These are phyloP conservation scores for Apophysomyces elegans DNA, from an alignment of 371 early-diverging fungal species.

Conservation along the genomic window DNA sequence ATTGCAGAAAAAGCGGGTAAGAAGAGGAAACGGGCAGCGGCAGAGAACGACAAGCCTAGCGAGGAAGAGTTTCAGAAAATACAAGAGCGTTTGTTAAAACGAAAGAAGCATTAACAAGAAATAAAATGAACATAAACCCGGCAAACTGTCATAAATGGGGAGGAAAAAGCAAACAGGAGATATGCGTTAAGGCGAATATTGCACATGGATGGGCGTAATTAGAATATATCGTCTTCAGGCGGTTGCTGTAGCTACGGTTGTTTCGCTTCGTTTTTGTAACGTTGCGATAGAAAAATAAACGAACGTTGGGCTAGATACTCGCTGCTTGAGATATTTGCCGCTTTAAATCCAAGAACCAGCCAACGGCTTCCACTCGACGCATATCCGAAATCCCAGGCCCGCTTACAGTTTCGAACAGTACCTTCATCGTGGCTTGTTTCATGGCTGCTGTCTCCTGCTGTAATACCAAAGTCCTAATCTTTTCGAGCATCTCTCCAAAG, in stretches of 20 bases:
- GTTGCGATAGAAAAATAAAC: too few species aligned
- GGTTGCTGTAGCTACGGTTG: too few species aligned
- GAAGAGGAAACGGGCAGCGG: constrained; percentile 14
- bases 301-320: background rate
- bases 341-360: constrained; percentile 53
- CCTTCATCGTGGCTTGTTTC: constrained; percentile 42
- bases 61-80: constrained; percentile 69
- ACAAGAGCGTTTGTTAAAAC: constrained; percentile 27
- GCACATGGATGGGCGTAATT: too few species aligned
- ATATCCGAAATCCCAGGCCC: constrained; percentile 55
- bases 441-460: constrained; percentile 25
- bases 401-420: constrained; percentile 53
- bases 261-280: too few species aligned
- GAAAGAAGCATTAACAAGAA: background rate
- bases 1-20: constrained; percentile 36
- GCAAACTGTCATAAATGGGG: too few species aligned
- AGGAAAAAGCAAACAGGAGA: too few species aligned
- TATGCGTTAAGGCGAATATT: too few species aligned
- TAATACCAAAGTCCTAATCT: constrained; percentile 27
- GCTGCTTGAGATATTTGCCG: constrained; percentile 16
- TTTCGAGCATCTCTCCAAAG: constrained; percentile 36
- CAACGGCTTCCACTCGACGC: constrained; percentile 51
- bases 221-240: too few species aligned
- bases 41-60: constrained; percentile 44
- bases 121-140: too few species aligned